These are phyloP conservation scores for Morella rubra DNA, from an alignment of 306 rosid genomes.

Conservation along the genomic window DNA sequence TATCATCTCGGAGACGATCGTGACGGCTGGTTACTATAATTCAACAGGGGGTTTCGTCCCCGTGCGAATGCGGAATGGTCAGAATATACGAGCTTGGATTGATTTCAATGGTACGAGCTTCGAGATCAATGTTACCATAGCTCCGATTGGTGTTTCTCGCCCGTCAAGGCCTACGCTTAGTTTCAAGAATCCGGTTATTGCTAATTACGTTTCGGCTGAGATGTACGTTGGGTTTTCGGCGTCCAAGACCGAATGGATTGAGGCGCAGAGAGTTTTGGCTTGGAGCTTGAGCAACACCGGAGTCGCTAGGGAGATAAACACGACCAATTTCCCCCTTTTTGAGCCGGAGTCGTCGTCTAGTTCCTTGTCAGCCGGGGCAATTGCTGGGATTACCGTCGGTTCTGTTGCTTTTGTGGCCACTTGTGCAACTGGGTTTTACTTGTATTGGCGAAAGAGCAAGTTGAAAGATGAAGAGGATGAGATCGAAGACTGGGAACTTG, in stretches of 20 bases:
- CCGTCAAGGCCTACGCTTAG: slow-evolving; percentile 59
- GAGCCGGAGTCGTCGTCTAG: slow-evolving; percentile 25
- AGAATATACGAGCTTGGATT: slow-evolving; percentile 75
- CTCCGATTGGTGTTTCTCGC: slow-evolving; percentile 55
- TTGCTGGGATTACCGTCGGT: slow-evolving; percentile 57
- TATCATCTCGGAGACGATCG: slow-evolving; percentile 1
- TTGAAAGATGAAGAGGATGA: slow-evolving; percentile 60
- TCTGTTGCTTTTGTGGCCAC: slow-evolving; percentile 36
- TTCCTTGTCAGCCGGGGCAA: slow-evolving; percentile 46
- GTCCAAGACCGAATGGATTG: slow-evolving; percentile 70
- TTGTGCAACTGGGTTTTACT: slow-evolving; percentile 27
- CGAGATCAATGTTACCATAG: slow-evolving; percentile 61
- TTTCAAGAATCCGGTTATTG: slow-evolving; percentile 42
- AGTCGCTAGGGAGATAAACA: slow-evolving; percentile 54
- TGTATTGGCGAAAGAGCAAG: slow-evolving; percentile 49
- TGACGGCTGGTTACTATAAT: slow-evolving; percentile 59
- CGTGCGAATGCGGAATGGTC: slow-evolving; percentile 57
- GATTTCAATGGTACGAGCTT: slow-evolving; percentile 57
- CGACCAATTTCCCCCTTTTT: slow-evolving; percentile 59
- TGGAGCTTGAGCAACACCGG: slow-evolving; percentile 90
- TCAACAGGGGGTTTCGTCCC: slow-evolving; percentile 55
- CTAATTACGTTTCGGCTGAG: slow-evolving; percentile 58
- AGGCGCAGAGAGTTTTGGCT: slow-evolving; percentile 71
- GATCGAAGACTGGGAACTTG: slow-evolving; percentile 85
- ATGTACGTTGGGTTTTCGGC: slow-evolving; percentile 94